These are phyloP conservation scores for Cyclotella choctawhatcheeana DNA, from an alignment of 108 stramenopile genomes.

Conservation along the genomic window DNA sequence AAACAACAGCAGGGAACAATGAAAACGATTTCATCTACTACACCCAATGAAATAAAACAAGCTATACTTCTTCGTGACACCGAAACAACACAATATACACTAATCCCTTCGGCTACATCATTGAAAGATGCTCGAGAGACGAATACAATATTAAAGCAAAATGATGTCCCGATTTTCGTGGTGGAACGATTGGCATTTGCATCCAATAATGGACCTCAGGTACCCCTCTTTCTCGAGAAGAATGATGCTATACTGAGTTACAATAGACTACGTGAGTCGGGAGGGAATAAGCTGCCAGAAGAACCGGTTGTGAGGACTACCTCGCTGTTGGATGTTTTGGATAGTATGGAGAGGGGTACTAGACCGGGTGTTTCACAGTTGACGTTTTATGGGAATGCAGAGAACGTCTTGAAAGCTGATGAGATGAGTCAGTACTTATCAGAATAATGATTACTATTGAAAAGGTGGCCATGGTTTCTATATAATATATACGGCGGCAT, in stretches of 20 bases:
- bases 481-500: no score
- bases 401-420: constrained; percentile 53
- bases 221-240: constrained; percentile 58
- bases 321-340: constrained; percentile 51
- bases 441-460: neutral
- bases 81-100: constrained; percentile 15
- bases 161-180: constrained; percentile 58
- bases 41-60: constrained; percentile 1
- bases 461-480: no score
- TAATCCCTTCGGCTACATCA: constrained; percentile 52
- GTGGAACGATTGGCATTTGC: constrained; percentile 63
- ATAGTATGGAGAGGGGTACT: constrained; percentile 64
- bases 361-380: constrained; percentile 55
- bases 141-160: constrained; percentile 23
- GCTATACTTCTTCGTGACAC: neutral
- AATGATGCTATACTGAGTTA: constrained; percentile 58
- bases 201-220: constrained; percentile 47
- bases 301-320: constrained; percentile 50
- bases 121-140: constrained; percentile 45
- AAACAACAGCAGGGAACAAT: constrained; percentile 51
- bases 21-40: constrained; percentile 33
- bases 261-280: constrained; percentile 46
- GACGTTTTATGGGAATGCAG: constrained; percentile 61
- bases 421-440: constrained; percentile 28
- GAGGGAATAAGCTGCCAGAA: constrained; percentile 40